Conservation (phyloP, 768 basidiomycete genomes). For the Coprinellus aureogranulatus region DNA sequence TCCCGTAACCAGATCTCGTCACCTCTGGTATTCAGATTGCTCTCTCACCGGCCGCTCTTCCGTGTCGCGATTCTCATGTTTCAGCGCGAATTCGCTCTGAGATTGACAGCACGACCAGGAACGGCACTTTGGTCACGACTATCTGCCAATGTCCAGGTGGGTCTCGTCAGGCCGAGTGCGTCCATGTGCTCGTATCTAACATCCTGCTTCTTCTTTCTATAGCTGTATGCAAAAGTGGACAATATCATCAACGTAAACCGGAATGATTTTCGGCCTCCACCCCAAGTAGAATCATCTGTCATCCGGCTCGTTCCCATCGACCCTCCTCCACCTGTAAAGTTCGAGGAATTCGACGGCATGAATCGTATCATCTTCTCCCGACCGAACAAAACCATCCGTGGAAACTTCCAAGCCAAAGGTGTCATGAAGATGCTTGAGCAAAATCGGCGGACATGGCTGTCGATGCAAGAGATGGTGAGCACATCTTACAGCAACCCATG, state of each 20-base stretch:
- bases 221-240: conserved; percentile 92
- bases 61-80: conserved; percentile 98
- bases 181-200: background rate
- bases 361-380: conserved; percentile 87
- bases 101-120: conserved; percentile 82
- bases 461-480: conserved; percentile 65
- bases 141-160: conserved; percentile 87
- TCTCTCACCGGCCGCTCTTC: conserved; percentile 93
- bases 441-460: conserved; percentile 91
- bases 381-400: conserved; percentile 86
- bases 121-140: conserved; percentile 89
- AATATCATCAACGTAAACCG: conserved; percentile 95
- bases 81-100: conserved; percentile 95
- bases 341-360: conserved; percentile 97
- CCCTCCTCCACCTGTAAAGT: conserved; percentile 92
- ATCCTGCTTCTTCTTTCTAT: background rate
- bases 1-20: conserved; percentile 99
- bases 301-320: conserved; percentile 88
- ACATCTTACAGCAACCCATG: no score
- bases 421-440: conserved; percentile 92
- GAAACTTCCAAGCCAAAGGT: conserved; percentile 90
- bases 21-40: conserved; percentile 91
- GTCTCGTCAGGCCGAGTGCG: conserved; percentile 6
- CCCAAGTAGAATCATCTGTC: conserved; percentile 90
- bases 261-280: conserved; percentile 95